Evolutionary conservation across 305 asterid species (phyloP).

Genomic region (Fraxinus angustifolia): DNA sequence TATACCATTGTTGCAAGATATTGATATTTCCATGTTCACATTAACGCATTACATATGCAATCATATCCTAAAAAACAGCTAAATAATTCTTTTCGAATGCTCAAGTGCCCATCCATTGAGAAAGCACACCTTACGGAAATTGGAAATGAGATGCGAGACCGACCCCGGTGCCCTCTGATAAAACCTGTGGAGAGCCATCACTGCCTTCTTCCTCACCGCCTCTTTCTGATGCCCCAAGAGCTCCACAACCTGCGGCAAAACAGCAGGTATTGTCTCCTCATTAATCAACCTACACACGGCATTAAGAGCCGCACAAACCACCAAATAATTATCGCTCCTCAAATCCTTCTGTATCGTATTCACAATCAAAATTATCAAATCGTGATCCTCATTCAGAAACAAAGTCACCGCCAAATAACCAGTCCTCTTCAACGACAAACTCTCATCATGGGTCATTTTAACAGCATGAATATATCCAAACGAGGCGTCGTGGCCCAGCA

Average conservation of each 20-base stretch:
- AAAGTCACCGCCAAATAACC: constrained; percentile 92
- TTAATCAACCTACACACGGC: constrained; percentile 92
- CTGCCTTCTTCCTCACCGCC: constrained; percentile 96
- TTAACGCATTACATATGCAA: background rate
- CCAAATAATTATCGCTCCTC: constrained; percentile 89
- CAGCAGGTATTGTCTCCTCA: constrained; percentile 99
- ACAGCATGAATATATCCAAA: constrained; percentile 97
- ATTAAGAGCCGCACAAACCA: constrained; percentile 83
- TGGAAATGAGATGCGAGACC: constrained; percentile 74
- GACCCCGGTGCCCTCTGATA: constrained; percentile 79
- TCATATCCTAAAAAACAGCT: background rate
- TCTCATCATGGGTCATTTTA: constrained; percentile 52
- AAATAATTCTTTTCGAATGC: background rate
- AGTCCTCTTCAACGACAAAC: constrained; percentile 61
- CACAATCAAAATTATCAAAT: constrained; percentile 87
- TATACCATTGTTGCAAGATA: background rate
- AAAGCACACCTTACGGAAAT: constrained; percentile 78
- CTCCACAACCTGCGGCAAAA: constrained; percentile 89
- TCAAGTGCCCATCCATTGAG: background rate
- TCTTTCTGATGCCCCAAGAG: constrained; percentile 83
- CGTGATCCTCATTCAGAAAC: constrained; percentile 92
- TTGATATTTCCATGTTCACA: background rate
- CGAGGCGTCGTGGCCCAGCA: constrained; percentile 97
- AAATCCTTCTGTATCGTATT: constrained; percentile 98
- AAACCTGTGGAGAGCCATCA: constrained; percentile 95